Percentiles rank a stretch among this genome's conserved stretches.
phyloP scores from a whole-genome alignment of 2,329 filamentous ascomycete species.

The Harringtonia lauricola region DNA sequence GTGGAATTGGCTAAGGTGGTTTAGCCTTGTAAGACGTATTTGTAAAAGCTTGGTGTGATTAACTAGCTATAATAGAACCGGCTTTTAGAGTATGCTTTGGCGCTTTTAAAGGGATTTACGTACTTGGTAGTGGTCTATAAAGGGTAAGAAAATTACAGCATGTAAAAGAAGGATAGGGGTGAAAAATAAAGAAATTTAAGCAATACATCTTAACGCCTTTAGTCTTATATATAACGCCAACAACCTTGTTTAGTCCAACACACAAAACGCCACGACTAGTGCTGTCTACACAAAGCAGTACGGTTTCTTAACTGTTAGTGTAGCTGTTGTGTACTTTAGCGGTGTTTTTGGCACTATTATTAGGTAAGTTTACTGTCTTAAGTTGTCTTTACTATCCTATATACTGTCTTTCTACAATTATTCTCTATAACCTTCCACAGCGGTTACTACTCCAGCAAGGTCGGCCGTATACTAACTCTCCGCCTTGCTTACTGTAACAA shows the following conservation, averaged over 20 bases:
- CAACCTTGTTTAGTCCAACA: constrained; percentile 19
- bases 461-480: constrained; percentile 11
- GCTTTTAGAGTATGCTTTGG: constrained; percentile 17
- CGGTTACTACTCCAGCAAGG: constrained; percentile 15
- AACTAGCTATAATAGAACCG: constrained; percentile 21
- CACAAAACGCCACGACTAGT: constrained; percentile 20
- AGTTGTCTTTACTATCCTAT: neutral
- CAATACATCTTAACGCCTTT: no score
- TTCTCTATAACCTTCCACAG: constrained; percentile 5
- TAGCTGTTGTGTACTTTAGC: constrained; percentile 17
- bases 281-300: constrained; percentile 20
- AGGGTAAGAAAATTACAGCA: no score
- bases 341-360: constrained; percentile 12
- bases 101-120: constrained; percentile 17
- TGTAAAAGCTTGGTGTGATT: constrained; percentile 21
- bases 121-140: constrained; percentile 31
- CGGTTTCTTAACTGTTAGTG: constrained; percentile 18
- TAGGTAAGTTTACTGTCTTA: no score
- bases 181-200: no score
- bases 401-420: neutral
- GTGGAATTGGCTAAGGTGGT: neutral
- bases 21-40: constrained; percentile 23
- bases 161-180: no score
- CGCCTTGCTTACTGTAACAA: constrained; percentile 12
- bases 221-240: constrained; percentile 22